Evolutionary conservation across 2,329 filamentous ascomycete species (phyloP).

Genomic region (Trichoderma koningiopsis): DNA sequence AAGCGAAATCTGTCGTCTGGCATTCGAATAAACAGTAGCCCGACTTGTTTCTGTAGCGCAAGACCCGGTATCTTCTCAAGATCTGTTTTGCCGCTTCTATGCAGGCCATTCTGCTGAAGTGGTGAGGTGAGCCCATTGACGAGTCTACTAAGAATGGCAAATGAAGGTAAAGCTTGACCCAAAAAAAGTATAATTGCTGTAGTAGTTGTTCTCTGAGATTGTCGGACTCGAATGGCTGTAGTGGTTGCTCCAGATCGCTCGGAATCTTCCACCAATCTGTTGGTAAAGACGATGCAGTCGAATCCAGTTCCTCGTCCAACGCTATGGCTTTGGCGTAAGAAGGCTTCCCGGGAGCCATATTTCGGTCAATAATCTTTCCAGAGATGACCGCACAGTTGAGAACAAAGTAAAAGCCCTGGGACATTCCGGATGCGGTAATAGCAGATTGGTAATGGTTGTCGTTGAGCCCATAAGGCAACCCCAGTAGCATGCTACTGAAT

Average conservation of each 20-base stretch:
- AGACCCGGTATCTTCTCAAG: constrained; percentile 34
- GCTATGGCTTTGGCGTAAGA: constrained; percentile 41
- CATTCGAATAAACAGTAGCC: constrained; percentile 45
- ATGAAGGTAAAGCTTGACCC: constrained; percentile 48
- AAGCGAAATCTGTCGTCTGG: constrained; percentile 50
- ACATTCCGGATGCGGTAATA: neutral
- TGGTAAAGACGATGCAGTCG: constrained; percentile 40
- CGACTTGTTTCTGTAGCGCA: constrained; percentile 36
- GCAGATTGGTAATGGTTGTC: constrained; percentile 26
- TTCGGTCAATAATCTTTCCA: constrained; percentile 48
- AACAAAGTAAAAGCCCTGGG: constrained; percentile 26
- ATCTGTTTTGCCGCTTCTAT: constrained; percentile 26
- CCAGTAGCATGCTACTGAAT: constrained; percentile 48
- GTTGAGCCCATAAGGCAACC: constrained; percentile 37
- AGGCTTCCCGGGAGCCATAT: constrained; percentile 38
- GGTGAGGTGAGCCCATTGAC: constrained; percentile 40
- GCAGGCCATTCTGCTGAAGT: constrained; percentile 35
- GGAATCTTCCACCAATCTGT: constrained; percentile 42
- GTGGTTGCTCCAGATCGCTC: constrained; percentile 27
- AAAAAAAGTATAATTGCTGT: constrained; percentile 47
- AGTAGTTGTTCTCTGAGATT: constrained; percentile 43
- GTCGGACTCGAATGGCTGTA: constrained; percentile 22
- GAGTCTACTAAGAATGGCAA: constrained; percentile 44
- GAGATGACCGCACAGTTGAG: constrained; percentile 39
- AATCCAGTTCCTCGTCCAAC: constrained; percentile 47